Base-by-base conservation (phyloP, 1,284 basidiomycete genomes). In the Ustilago loliicola region DNA sequence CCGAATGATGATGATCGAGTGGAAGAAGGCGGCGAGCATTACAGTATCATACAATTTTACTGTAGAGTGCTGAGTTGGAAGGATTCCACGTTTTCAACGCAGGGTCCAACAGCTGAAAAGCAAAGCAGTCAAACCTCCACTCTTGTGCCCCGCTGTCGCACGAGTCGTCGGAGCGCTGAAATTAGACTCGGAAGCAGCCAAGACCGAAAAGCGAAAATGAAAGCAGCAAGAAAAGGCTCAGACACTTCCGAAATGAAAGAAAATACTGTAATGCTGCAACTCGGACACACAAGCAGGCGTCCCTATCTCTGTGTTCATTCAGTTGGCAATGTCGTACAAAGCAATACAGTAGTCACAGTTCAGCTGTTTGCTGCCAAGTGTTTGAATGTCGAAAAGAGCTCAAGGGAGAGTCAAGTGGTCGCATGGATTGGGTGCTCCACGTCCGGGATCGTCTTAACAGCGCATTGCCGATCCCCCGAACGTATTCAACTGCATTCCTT, bases 391-490 rank as follows among this genome's bases (percentile, higher is more conserved):
- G 42, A 51, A 29, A 17, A 51, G 29, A 29, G 25, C 25, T 38
- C 8, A 38, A 38, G 15, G 48, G 3, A 27, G 15, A 13, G 48
- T 15, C 8, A 15, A 15, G 11, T 34, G 32, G 32, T 6, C 32
- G 32, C 32, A 34, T 34, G 32, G 6, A 6, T 34, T 34, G 36
- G 48, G 7, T 25, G n/a, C 36, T 55, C 54, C 36, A 19, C 54
- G 54, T 38, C 34, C 25, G 45, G 42, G 10, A 59, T 47, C 57
- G 58, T 47, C 48, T 60, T 60, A 60, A 60, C 47, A 60, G 27
- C 60, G 60, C 60, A 62, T 45, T 62, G 60, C 60, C 51, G 60
- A 62, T 62, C 60, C 51, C n/a, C 40, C 29, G 4, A 19, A 54
- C 27, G 30, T 61, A 42, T 19, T 38, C 50, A 53, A 38, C 59